phyloP scores from a whole-genome alignment of 805 yeast species.

The Zygoascus biomembranicola region DNA sequence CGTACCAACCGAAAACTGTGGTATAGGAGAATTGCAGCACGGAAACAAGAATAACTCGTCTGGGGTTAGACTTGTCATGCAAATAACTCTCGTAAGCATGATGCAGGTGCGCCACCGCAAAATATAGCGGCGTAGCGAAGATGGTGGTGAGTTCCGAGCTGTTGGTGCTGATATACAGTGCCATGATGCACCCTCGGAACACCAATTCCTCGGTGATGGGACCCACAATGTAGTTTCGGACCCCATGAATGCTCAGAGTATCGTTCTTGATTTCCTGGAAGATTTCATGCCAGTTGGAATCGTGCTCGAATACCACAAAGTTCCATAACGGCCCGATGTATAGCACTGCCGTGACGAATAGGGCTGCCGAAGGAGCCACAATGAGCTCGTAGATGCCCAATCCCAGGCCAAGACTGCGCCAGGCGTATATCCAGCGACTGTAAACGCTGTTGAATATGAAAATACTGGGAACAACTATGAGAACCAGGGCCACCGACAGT shows the following conservation, averaged over 20 bases:
- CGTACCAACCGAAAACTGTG: conserved; percentile 59
- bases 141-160: conserved; percentile 23
- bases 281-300: conserved; percentile 8
- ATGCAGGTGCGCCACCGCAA: conserved; percentile 74
- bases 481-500: conserved; percentile 27
- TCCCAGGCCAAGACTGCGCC: conserved; percentile 8
- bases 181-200: conserved; percentile 45
- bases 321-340: conserved; percentile 43
- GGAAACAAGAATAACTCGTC: conserved; percentile 31
- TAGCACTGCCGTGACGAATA: conserved; percentile 32
- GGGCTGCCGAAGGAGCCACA: conserved; percentile 16
- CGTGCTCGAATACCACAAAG: conserved; percentile 21
- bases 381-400: conserved; percentile 2
- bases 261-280: conserved; percentile 18
- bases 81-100: conserved; percentile 49
- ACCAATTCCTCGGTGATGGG: conserved; percentile 75
- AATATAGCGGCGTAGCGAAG: conserved; percentile 48
- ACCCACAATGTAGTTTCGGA: conserved; percentile 56
- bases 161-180: conserved; percentile 21
- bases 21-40: conserved; percentile 57
- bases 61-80: conserved; percentile 20
- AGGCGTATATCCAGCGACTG: conserved; percentile 8
- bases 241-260: conserved; percentile 31
- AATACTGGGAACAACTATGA: conserved; percentile 18
- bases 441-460: conserved; percentile 5